Conservation (phyloP, 2,329 filamentous ascomycete genomes). For the Fusarium anguioides region DNA sequence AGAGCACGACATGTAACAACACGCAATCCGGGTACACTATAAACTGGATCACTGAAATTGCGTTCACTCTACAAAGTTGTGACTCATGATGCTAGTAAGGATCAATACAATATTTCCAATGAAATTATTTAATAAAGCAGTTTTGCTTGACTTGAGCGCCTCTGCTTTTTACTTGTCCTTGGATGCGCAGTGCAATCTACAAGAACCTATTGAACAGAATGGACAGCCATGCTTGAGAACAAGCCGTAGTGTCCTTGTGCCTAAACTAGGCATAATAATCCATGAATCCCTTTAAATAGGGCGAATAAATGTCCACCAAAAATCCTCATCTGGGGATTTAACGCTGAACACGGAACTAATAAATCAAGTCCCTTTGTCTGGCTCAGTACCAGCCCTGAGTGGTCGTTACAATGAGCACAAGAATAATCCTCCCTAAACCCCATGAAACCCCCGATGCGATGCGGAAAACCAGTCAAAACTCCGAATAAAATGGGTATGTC, state of each 20-base stretch:
- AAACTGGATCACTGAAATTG: slow-evolving; percentile 33
- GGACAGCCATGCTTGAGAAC: neutral
- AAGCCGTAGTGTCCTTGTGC: slow-evolving; percentile 13
- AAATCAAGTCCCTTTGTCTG: slow-evolving; percentile 10
- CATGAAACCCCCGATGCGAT: slow-evolving; percentile 34
- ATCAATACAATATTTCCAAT: slow-evolving; percentile 25
- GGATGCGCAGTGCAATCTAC: slow-evolving; percentile 25
- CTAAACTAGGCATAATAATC: slow-evolving; percentile 16
- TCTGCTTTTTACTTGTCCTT: neutral
- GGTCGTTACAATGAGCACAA: slow-evolving; percentile 27
- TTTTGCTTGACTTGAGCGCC: neutral
- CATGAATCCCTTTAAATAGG: neutral
- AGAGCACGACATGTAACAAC: slow-evolving; percentile 44
- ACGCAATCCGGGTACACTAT: slow-evolving; percentile 34
- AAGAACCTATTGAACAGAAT: slow-evolving; percentile 35
- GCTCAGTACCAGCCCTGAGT: slow-evolving; percentile 8
- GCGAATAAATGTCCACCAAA: slow-evolving; percentile 37
- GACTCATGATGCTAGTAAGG: slow-evolving; percentile 2
- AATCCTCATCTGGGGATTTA: slow-evolving; percentile 25
- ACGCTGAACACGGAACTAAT: slow-evolving; percentile 14
- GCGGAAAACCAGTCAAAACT: slow-evolving; percentile 48
- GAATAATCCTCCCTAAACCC: slow-evolving; percentile 29
- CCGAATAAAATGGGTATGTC: slow-evolving; percentile 49
- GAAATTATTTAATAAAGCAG: neutral
- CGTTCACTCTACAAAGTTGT: slow-evolving; percentile 16